These are phyloP conservation scores for Zygosaccharomyces pseudobailii DNA, from an alignment of 1,139 yeast species.

Conservation along the genomic window DNA sequence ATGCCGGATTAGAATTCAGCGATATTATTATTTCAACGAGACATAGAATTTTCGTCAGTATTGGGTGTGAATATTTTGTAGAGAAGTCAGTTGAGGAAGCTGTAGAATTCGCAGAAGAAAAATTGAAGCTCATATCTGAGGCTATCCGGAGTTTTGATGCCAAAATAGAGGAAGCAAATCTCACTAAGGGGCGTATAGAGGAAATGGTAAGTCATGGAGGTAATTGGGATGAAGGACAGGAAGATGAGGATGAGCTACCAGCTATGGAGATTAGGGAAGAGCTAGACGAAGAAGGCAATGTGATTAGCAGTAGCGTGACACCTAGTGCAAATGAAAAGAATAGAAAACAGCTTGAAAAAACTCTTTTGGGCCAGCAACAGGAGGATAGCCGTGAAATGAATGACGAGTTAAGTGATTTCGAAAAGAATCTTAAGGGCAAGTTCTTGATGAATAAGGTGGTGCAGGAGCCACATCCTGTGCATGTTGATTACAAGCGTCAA, in stretches of 20 bases:
- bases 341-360: slow-evolving; percentile 21
- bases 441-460: slow-evolving; percentile 5
- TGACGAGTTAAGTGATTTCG: slow-evolving; percentile 10
- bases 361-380: background rate
- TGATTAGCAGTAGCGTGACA: slow-evolving; percentile 42
- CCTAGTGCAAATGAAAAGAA: slow-evolving; percentile 28
- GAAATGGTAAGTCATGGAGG: slow-evolving; percentile 29
- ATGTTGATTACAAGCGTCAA: background rate
- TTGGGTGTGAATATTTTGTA: slow-evolving; percentile 61
- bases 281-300: slow-evolving; percentile 73
- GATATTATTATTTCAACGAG: slow-evolving; percentile 34
- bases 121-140: slow-evolving; percentile 37
- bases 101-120: slow-evolving; percentile 40
- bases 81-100: slow-evolving; percentile 47
- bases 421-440: slow-evolving; percentile 18
- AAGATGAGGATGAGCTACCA: slow-evolving; percentile 43
- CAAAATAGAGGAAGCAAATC: slow-evolving; percentile 45
- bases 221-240: slow-evolving; percentile 12
- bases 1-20: slow-evolving; percentile 34
- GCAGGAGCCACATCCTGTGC: background rate
- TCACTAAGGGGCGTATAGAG: slow-evolving; percentile 34
- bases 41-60: slow-evolving; percentile 39
- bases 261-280: slow-evolving; percentile 82
- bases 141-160: slow-evolving; percentile 39
- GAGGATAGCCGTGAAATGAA: background rate